Percentiles rank a stretch among this genome's conserved stretches.
phyloP scores from a whole-genome alignment of 805 yeast species.

The Wickerhamiella hasegawae region DNA sequence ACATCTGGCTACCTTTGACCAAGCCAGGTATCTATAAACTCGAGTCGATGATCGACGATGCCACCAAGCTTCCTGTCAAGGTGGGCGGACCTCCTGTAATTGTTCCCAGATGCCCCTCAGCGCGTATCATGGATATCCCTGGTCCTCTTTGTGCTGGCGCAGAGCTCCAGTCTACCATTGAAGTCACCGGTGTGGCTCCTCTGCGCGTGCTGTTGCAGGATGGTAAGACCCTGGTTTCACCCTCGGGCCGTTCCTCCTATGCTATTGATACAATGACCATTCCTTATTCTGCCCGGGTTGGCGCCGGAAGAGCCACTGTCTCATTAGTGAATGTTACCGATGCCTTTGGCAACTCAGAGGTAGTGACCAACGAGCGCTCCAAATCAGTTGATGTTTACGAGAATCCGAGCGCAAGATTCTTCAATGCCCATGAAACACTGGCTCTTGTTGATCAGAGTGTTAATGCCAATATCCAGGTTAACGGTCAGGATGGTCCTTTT shows the following conservation, averaged over 20 bases:
- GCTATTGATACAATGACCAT: not conserved
- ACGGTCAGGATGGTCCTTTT: constrained; percentile 32
- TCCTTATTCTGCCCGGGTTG: not conserved
- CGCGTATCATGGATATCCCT: constrained; percentile 27
- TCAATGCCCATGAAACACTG: not conserved
- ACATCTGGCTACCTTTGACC: constrained; percentile 42
- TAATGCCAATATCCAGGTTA: constrained; percentile 10
- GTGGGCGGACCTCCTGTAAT: constrained; percentile 44
- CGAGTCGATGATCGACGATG: constrained; percentile 45
- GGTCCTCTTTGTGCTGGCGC: constrained; percentile 44
- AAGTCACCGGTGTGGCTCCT: constrained; percentile 67
- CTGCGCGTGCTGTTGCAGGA: constrained; percentile 28
- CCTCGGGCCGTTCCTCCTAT: not conserved
- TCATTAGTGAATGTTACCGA: not conserved
- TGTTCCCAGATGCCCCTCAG: constrained; percentile 67
- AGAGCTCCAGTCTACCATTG: constrained; percentile 34
- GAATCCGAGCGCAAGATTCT: not conserved
- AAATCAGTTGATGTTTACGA: not conserved
- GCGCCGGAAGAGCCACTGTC: not conserved
- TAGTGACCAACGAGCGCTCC: not conserved
- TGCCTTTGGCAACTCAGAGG: not conserved
- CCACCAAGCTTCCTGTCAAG: constrained; percentile 43
- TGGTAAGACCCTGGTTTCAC: not conserved
- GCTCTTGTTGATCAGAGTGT: constrained; percentile 6
- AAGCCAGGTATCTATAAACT: constrained; percentile 70